Evolutionary conservation across 441 rosid genomes (phyloP), one percentile per base, ranked within the genome.

Genomic region (Pelargonium myrrhifolium): DNA sequence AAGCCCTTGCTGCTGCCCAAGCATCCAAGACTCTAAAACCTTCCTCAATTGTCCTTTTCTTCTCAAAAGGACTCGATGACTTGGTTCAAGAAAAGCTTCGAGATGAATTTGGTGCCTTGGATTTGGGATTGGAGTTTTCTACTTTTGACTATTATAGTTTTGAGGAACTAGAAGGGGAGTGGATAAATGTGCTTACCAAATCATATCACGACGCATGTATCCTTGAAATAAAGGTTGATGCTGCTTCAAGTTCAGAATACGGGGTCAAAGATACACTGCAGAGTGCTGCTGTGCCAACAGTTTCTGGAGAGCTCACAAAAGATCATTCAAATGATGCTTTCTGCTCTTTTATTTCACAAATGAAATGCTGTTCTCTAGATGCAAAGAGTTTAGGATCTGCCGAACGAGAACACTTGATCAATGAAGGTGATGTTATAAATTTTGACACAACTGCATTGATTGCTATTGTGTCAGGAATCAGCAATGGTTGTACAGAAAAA

Each of bases 381-480:
- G 26, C 18, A 72, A 64, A 70, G 18, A 65, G 58, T 42, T 71
- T 65, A 68, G 76, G 62, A 26, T 62, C 66, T 53, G 61, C 71
- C 60, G 28, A 59, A 45, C 35, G 66, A n/a, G 51, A 55, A 62
- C 59, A 15, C 53, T 53, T 65, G 56, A 55, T 55, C 1, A 69
- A 68, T 31, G 80, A 72, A 53, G 75, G 70, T 43, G 82, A 80
- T 68, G 65, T 83, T 73, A 35, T 89, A 63, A 93, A 93, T 71
- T 85, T 88, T 64, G 96, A 89, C 68, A 89, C 99, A 0, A 91
- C 97, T 9, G 90, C 96, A 53, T 75, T 93, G 79, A 72, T 93
- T 79, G 92, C 99, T 78, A 70, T 88, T 15, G 90, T 93, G 20
- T 93, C 96, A 6, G 97, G 92, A 62, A 89, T 91, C 73, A 84